Percentiles rank a stretch among this genome's conserved stretches.
These are phyloP conservation scores for Fonsecaea multimorphosa DNA, from an alignment of 2,329 filamentous ascomycete species.

Conservation along the genomic window DNA sequence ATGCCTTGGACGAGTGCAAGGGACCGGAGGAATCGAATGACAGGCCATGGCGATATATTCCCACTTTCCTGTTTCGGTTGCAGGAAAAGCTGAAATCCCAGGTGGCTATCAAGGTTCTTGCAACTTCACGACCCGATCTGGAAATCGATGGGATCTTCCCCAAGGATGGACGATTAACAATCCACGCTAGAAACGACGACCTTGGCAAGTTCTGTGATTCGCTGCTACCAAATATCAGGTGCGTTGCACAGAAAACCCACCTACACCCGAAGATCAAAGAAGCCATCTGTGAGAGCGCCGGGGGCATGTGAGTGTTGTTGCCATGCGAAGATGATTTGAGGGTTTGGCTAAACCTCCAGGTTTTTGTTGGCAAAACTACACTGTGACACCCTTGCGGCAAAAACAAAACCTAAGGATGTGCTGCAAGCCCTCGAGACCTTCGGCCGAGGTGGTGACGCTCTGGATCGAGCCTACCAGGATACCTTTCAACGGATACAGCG, in stretches of 20 bases:
- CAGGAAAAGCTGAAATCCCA: not conserved
- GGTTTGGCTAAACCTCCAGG: slow-evolving; percentile 20
- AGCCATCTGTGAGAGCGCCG: slow-evolving; percentile 13
- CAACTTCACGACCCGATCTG: slow-evolving; percentile 16
- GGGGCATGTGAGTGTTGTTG: slow-evolving; percentile 22
- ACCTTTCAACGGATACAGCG: slow-evolving; percentile 39
- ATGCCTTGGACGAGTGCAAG: slow-evolving; percentile 33
- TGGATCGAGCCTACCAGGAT: slow-evolving; percentile 39
- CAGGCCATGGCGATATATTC: slow-evolving; percentile 15
- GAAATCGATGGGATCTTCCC: slow-evolving; percentile 5
- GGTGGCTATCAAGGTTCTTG: slow-evolving; percentile 11
- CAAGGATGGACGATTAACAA: not conserved
- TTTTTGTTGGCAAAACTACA: slow-evolving; percentile 40
- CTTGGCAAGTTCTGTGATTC: slow-evolving; percentile 18
- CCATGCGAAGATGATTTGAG: not conserved
- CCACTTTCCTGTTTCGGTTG: slow-evolving; percentile 1
- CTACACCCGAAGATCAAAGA: slow-evolving; percentile 16
- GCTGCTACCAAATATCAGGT: slow-evolving; percentile 12
- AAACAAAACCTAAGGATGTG: slow-evolving; percentile 35
- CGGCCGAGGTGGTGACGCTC: slow-evolving; percentile 24
- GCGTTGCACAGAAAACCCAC: slow-evolving; percentile 16
- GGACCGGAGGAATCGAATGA: slow-evolving; percentile 22
- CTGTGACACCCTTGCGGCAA: slow-evolving; percentile 36
- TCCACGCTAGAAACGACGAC: slow-evolving; percentile 18
- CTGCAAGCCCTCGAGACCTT: slow-evolving; percentile 34